A percentile compares a stretch with the other conserved stretches of the same genome.
phyloP scores from a whole-genome alignment of 257 asterid genomes.

The Nicotiana attenuata region DNA sequence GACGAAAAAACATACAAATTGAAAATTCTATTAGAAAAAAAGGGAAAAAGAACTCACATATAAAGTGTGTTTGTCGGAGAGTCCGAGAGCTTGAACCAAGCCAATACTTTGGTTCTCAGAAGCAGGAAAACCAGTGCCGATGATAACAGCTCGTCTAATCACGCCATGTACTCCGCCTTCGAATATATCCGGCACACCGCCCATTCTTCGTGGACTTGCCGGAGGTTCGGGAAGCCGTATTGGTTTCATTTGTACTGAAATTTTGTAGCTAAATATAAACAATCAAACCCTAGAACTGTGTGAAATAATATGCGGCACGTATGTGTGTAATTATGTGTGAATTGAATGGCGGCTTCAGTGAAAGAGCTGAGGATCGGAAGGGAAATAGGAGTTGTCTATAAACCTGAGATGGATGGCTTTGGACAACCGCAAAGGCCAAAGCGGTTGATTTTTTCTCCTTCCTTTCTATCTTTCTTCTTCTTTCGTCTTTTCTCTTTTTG shows the following conservation, averaged over 20 bases:
- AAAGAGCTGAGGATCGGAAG: neutral
- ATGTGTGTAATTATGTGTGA: neutral
- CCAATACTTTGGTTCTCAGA: conserved; percentile 94
- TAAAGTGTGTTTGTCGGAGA: conserved; percentile 61
- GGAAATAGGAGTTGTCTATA: neutral
- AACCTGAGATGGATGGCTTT: neutral
- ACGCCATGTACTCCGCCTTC: conserved; percentile 74
- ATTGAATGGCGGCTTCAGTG: neutral
- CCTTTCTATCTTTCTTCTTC: neutral
- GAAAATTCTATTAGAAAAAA: neutral
- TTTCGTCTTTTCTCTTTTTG: neutral
- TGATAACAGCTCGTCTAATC: conserved; percentile 77
- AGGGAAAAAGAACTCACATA: conserved; percentile 40
- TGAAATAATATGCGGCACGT: neutral
- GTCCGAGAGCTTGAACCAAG: conserved; percentile 84
- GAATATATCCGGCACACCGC: conserved; percentile 77
- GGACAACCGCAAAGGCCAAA: neutral
- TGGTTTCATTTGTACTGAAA: conserved; percentile 57
- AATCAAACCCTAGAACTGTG: neutral
- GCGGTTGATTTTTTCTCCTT: neutral
- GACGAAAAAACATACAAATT: neutral
- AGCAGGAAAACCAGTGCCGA: conserved; percentile 90
- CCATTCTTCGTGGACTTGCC: conserved; percentile 57
- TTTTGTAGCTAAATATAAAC: neutral
- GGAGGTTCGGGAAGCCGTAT: conserved; percentile 95